phyloP scores from a whole-genome alignment of 176 grass and related monocot genomes.

The Oryza brachyantha region DNA sequence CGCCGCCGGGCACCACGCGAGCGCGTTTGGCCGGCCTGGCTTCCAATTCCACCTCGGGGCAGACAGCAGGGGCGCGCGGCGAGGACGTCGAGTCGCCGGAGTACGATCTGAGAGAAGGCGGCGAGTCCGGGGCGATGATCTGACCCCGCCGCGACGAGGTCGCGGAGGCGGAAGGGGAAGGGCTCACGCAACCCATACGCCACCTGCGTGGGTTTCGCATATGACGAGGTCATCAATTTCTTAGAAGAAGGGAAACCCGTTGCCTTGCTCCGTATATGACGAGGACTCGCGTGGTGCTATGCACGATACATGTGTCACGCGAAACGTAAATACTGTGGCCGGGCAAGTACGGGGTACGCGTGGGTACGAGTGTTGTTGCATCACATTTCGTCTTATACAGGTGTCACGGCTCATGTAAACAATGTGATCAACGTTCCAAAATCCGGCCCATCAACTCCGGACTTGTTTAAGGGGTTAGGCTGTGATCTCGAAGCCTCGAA shows the following conservation, averaged over 20 bases:
- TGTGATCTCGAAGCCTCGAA: no score
- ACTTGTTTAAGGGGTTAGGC: no score
- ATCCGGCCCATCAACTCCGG: no score
- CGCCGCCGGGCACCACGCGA: not conserved
- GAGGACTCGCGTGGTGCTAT: not conserved
- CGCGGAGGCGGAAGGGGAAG: conserved; percentile 19
- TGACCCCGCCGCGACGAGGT: conserved; percentile 46
- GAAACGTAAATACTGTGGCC: not conserved
- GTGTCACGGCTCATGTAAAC: no score
- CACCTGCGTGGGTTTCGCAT: not conserved
- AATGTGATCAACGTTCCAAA: no score
- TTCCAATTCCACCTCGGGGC: not conserved
- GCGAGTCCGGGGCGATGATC: conserved; percentile 10
- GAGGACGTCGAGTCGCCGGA: not conserved
- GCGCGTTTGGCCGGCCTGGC: not conserved
- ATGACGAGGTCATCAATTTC: not conserved
- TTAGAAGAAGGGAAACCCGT: not conserved
- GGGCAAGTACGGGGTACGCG: no score
- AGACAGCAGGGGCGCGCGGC: not conserved
- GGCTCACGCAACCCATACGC: conserved; percentile 13
- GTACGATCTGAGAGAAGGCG: not conserved
- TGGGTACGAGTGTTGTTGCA: no score
- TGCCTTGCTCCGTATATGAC: not conserved
- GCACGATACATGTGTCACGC: not conserved
- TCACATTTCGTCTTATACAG: no score